Evolutionary conservation across 257 asterid species (phyloP).

Genomic region (Jacaranda mimosifolia): DNA sequence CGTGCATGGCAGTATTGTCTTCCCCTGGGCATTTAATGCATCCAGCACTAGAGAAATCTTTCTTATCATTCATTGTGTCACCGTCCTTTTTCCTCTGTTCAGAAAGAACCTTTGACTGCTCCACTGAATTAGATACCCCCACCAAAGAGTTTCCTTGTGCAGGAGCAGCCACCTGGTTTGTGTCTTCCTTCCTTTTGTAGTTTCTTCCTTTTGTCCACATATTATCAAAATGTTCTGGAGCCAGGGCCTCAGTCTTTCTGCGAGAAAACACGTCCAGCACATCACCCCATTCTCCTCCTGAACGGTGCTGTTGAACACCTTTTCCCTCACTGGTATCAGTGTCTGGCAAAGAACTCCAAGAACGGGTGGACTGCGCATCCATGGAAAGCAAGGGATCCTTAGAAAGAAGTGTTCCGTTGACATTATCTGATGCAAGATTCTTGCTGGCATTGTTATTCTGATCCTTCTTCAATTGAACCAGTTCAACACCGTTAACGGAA

Average conservation of each 20-base stretch:
- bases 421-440: slow-evolving; percentile 45
- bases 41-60: slow-evolving; percentile 40
- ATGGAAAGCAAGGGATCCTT: slow-evolving; percentile 93
- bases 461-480: slow-evolving; percentile 86
- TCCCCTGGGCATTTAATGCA: slow-evolving; percentile 37
- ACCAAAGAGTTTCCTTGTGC: slow-evolving; percentile 46
- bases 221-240: slow-evolving; percentile 94
- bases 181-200: slow-evolving; percentile 68
- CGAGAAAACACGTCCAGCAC: slow-evolving; percentile 75
- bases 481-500: slow-evolving; percentile 86
- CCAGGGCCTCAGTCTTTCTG: slow-evolving; percentile 79
- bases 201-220: slow-evolving; percentile 97
- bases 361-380: slow-evolving; percentile 76
- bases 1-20: slow-evolving; percentile 27
- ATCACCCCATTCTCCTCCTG: slow-evolving; percentile 94
- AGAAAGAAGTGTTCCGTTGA: slow-evolving; percentile 49
- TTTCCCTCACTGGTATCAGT: slow-evolving; percentile 57
- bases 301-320: slow-evolving; percentile 56
- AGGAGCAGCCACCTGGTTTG: slow-evolving; percentile 47
- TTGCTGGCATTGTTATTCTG: slow-evolving; percentile 46
- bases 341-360: slow-evolving; percentile 81
- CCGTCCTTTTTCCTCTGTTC: slow-evolving; percentile 50
- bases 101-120: slow-evolving; percentile 49
- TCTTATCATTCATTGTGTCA: slow-evolving; percentile 31
- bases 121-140: slow-evolving; percentile 57